phyloP scores from a whole-genome alignment of 176 grass and related monocot genomes.

The Avena eriantha region DNA sequence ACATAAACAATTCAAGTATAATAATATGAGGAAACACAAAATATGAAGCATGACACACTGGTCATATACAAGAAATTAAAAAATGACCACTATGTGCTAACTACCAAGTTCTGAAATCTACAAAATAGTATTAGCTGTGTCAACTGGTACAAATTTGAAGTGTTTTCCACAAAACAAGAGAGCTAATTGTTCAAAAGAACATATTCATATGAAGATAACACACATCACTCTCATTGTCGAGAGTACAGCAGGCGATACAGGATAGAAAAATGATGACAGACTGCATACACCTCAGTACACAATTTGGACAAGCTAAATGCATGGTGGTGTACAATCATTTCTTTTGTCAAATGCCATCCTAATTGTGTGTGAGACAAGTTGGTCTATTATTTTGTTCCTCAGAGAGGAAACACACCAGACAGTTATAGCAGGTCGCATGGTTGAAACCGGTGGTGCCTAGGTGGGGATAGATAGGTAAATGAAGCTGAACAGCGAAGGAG shows the following conservation, averaged over 20 bases:
- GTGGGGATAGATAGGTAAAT: too few species aligned
- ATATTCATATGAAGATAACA: neutral
- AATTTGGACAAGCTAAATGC: conserved; percentile 16
- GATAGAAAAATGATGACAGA: neutral
- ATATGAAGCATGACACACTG: neutral
- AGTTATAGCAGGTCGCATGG: neutral
- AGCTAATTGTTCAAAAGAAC: neutral
- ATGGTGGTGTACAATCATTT: conserved; percentile 13
- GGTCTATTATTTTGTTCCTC: neutral
- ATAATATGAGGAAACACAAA: conserved; percentile 3
- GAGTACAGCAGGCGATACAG: conserved; percentile 3
- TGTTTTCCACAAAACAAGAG: conserved; percentile 6
- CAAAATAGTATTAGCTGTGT: neutral
- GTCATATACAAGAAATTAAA: neutral
- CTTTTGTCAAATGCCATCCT: neutral
- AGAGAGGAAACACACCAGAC: too few species aligned
- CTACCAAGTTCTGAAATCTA: neutral
- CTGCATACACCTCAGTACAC: conserved; percentile 15
- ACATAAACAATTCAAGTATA: conserved; percentile 32
- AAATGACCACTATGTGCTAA: neutral
- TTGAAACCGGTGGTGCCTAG: neutral
- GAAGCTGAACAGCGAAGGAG: too few species aligned
- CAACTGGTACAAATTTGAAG: conserved; percentile 6
- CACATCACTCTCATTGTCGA: neutral
- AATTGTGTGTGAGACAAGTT: neutral